These are phyloP conservation scores for Podaxis pistillaris DNA, from an alignment of 768 basidiomycete genomes.

Conservation along the genomic window DNA sequence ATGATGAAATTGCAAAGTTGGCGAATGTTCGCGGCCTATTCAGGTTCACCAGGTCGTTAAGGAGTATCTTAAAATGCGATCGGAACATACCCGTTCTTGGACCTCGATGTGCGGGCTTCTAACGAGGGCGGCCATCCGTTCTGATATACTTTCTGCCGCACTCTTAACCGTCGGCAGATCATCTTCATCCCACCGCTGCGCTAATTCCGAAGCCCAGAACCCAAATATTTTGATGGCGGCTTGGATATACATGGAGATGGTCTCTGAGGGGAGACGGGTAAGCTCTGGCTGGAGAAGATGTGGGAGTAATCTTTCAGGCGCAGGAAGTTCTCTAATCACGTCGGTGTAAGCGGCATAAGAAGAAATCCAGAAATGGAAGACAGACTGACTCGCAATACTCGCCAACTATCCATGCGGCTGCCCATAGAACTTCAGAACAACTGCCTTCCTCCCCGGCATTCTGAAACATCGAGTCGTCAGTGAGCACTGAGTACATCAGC, in stretches of 20 bases:
- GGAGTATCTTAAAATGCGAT: neutral
- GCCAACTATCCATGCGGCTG: slow-evolving; percentile 95
- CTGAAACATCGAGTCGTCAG: slow-evolving; percentile 71
- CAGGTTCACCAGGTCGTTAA: slow-evolving; percentile 4
- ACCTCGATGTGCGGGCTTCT: slow-evolving; percentile 77
- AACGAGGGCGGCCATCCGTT: slow-evolving; percentile 57
- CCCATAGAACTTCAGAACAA: slow-evolving; percentile 87
- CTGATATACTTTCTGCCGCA: slow-evolving; percentile 60
- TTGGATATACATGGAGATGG: slow-evolving; percentile 78
- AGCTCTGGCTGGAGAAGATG: slow-evolving; percentile 65
- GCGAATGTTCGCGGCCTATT: slow-evolving; percentile 76
- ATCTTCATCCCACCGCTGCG: slow-evolving; percentile 76
- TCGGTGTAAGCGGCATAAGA: slow-evolving; percentile 4
- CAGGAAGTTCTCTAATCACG: slow-evolving; percentile 63
- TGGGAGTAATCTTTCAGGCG: slow-evolving; percentile 71
- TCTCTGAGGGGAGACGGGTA: slow-evolving; percentile 57
- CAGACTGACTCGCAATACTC: slow-evolving; percentile 83
- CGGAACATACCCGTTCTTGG: slow-evolving; percentile 78
- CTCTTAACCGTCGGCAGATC: slow-evolving; percentile 61
- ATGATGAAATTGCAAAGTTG: slow-evolving; percentile 76
- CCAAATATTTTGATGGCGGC: slow-evolving; percentile 87
- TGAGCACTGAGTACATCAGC: slow-evolving; percentile 78
- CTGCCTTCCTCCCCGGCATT: slow-evolving; percentile 68
- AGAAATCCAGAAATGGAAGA: neutral
- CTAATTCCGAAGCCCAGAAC: slow-evolving; percentile 74